phyloP scores from a whole-genome alignment of 192 early-diverging fungal species.

The Chytriomyces sp. region DNA sequence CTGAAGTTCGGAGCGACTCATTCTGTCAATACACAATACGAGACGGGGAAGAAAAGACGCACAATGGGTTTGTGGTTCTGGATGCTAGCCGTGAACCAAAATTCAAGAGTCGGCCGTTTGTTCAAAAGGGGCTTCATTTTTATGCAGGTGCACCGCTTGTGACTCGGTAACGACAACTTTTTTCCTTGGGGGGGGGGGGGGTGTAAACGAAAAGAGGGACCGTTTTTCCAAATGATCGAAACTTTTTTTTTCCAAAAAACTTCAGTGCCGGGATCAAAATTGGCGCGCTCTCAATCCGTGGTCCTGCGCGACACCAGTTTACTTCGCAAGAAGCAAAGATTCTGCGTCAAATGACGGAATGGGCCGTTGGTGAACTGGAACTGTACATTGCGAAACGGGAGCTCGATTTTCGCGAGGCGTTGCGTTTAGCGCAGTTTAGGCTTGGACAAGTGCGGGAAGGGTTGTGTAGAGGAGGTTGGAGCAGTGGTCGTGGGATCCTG shows the following conservation, averaged over 20 bases:
- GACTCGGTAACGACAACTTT: conserved; percentile 3
- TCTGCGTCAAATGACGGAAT: conserved; percentile 37
- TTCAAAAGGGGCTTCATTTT: conserved; percentile 17
- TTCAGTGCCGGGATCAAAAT: conserved; percentile 29
- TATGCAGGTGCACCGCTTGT: conserved; percentile 35
- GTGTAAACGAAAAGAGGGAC: neutral
- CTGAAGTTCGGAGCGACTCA: conserved; percentile 23
- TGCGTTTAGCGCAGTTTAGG: conserved; percentile 9
- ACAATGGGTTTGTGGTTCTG: conserved; percentile 32
- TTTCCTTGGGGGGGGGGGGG: too few species aligned
- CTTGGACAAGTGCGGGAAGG: conserved; percentile 13
- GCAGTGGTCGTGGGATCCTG: neutral
- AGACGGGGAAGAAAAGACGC: conserved; percentile 1
- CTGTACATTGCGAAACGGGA: conserved; percentile 24
- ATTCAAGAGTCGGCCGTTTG: conserved; percentile 23
- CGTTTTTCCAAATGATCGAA: neutral
- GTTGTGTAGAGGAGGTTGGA: neutral
- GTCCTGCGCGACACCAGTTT: conserved; percentile 26
- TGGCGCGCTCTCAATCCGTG: conserved; percentile 32
- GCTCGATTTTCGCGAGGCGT: conserved; percentile 1
- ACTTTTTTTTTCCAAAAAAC: neutral
- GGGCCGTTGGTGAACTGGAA: conserved; percentile 34
- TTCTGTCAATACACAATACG: conserved; percentile 39
- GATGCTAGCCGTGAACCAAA: conserved; percentile 33
- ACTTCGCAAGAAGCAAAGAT: conserved; percentile 34